A percentile compares a stretch with the other conserved stretches of the same genome.
phyloP scores from a whole-genome alignment of 805 yeast genomes.

The Candida xyloterini region DNA sequence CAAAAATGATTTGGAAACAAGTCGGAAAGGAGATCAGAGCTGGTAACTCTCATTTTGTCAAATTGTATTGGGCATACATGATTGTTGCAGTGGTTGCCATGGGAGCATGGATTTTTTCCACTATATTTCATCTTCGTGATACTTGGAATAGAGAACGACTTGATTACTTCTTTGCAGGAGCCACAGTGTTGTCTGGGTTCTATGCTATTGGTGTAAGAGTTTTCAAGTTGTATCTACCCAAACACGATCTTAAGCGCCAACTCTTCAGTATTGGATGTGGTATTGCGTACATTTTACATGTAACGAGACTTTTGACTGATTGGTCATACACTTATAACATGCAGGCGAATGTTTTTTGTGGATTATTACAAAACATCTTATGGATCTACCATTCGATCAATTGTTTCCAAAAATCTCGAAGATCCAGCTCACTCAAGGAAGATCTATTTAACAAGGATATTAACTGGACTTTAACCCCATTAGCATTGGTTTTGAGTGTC shows the following conservation, averaged over 20 bases:
- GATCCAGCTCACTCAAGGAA: constrained; percentile 12
- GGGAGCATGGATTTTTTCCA: constrained; percentile 85
- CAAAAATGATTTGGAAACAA: constrained; percentile 31
- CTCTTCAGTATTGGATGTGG: constrained; percentile 42
- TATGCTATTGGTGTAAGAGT: constrained; percentile 63
- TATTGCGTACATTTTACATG: constrained; percentile 58
- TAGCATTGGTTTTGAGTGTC: constrained; percentile 50
- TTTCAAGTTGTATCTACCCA: constrained; percentile 50
- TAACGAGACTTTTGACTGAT: constrained; percentile 59
- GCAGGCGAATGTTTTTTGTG: constrained; percentile 81
- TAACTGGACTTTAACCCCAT: constrained; percentile 51
- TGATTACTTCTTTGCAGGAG: constrained; percentile 92
- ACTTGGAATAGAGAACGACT: constrained; percentile 72
- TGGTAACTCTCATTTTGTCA: constrained; percentile 25
- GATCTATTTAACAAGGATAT: constrained; percentile 28
- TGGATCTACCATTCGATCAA: constrained; percentile 42
- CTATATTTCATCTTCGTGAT: constrained; percentile 88
- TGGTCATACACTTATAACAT: constrained; percentile 95
- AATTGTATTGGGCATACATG: constrained; percentile 38
- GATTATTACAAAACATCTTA: constrained; percentile 65
- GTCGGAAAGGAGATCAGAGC: constrained; percentile 17
- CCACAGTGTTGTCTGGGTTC: constrained; percentile 78
- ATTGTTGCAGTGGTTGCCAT: constrained; percentile 61
- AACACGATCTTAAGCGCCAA: constrained; percentile 28
- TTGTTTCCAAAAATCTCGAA: constrained; percentile 26